phyloP scores from a whole-genome alignment of 441 rosid genomes.

The Pelargonium fulgidum region DNA sequence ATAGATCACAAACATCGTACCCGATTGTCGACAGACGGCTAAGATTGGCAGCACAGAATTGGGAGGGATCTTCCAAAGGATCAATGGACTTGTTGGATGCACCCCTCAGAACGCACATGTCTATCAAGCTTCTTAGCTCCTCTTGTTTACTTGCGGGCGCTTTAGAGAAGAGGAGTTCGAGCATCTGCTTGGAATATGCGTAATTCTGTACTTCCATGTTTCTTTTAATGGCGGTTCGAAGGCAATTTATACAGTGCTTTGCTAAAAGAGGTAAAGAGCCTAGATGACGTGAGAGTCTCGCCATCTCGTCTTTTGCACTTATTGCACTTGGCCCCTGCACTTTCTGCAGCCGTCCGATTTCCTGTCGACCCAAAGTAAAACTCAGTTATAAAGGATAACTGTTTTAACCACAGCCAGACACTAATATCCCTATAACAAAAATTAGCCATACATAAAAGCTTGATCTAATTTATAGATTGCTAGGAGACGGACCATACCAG shows the following conservation, averaged over 20 bases:
- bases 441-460: constrained; percentile 6
- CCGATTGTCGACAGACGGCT: constrained; percentile 95
- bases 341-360: constrained; percentile 78
- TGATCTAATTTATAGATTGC: background rate
- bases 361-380: constrained; percentile 39
- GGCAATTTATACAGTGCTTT: constrained; percentile 92
- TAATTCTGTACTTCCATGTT: constrained; percentile 99
- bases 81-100: constrained; percentile 83
- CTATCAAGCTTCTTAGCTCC: constrained; percentile 73
- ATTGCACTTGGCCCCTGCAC: constrained; percentile 89
- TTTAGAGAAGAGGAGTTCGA: constrained; percentile 83
- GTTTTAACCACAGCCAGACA: background rate
- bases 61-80: constrained; percentile 91
- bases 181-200: constrained; percentile 91
- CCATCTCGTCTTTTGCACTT: constrained; percentile 99
- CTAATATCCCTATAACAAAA: background rate
- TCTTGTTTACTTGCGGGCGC: constrained; percentile 93
- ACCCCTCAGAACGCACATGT: constrained; percentile 90
- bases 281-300: constrained; percentile 83
- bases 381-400: constrained; percentile 3
- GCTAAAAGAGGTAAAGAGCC: constrained; percentile 87
- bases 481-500: constrained; percentile 38
- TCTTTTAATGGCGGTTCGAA: constrained; percentile 85
- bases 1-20: constrained; percentile 93
- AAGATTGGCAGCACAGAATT: constrained; percentile 90